These are phyloP conservation scores for Penicillium cataractarum DNA, from an alignment of 495 filamentous ascomycete genomes.

Conservation along the genomic window DNA sequence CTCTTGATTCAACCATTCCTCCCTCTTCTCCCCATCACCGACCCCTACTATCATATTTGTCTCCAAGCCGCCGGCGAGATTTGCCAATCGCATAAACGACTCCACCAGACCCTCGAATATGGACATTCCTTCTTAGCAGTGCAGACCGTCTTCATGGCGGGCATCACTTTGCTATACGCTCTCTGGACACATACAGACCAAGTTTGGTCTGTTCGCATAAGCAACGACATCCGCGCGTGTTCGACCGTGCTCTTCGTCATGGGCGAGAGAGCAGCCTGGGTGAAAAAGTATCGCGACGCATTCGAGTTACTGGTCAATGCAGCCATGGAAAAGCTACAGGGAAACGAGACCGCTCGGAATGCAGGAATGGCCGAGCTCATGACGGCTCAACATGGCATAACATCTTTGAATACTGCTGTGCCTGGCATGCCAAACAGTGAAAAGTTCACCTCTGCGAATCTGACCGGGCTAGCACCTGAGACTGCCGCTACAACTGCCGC, in stretches of 20 bases:
- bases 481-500: not conserved
- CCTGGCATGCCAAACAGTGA: constrained; percentile 24
- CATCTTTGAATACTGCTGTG: constrained; percentile 15
- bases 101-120: constrained; percentile 56
- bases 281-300: constrained; percentile 58
- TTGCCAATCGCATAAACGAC: constrained; percentile 56
- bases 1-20: constrained; percentile 57
- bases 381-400: constrained; percentile 39
- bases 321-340: constrained; percentile 56
- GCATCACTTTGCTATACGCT: constrained; percentile 55
- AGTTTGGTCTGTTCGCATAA: constrained; percentile 56
- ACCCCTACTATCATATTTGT: constrained; percentile 55
- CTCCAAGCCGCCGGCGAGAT: constrained; percentile 55
- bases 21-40: constrained; percentile 49
- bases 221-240: constrained; percentile 59
- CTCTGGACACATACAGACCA: constrained; percentile 50
- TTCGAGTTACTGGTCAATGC: constrained; percentile 58
- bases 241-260: constrained; percentile 58
- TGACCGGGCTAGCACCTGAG: constrained; percentile 20
- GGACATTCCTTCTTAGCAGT: constrained; percentile 59
- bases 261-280: constrained; percentile 55
- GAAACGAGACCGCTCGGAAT: constrained; percentile 41
- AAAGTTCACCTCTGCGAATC: constrained; percentile 19
- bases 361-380: constrained; percentile 48
- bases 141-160: constrained; percentile 59